Evolutionary conservation across 768 basidiomycete species (phyloP).

Genomic region (Naganishia vaughanmartiniae): DNA sequence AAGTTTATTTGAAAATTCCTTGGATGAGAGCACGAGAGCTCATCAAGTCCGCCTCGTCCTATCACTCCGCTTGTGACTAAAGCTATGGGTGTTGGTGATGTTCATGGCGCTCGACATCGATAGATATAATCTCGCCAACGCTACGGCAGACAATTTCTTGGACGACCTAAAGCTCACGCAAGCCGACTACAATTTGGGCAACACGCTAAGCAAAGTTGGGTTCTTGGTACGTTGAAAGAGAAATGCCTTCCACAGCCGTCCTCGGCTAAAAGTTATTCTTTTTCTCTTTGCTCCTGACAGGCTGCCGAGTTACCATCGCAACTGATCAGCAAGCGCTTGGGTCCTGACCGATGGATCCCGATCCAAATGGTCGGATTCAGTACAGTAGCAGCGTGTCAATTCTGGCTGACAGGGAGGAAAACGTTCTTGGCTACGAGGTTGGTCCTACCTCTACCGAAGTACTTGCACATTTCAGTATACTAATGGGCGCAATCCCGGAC

Average conservation of each 20-base stretch:
- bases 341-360: constrained; percentile 61
- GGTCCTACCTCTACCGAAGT: constrained; percentile 34
- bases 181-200: constrained; percentile 55
- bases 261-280: neutral
- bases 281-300: constrained; percentile 14
- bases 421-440: constrained; percentile 59
- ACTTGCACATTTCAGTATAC: too few relatives aligned
- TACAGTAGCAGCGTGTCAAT: constrained; percentile 61
- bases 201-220: constrained; percentile 59
- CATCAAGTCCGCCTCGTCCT: neutral
- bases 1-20: constrained; percentile 19
- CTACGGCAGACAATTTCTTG: constrained; percentile 70
- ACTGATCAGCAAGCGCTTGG: constrained; percentile 65
- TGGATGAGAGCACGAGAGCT: neutral
- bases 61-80: neutral
- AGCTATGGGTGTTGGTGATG: constrained; percentile 56
- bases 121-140: constrained; percentile 63
- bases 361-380: constrained; percentile 57
- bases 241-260: neutral
- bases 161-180: constrained; percentile 60
- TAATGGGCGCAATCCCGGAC: constrained; percentile 23
- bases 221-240: constrained; percentile 32
- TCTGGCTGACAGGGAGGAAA: constrained; percentile 59
- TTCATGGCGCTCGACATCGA: constrained; percentile 57
- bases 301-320: constrained; percentile 67